phyloP scores from a whole-genome alignment of 805 yeast species.

The Wickerhamomyces alni region DNA sequence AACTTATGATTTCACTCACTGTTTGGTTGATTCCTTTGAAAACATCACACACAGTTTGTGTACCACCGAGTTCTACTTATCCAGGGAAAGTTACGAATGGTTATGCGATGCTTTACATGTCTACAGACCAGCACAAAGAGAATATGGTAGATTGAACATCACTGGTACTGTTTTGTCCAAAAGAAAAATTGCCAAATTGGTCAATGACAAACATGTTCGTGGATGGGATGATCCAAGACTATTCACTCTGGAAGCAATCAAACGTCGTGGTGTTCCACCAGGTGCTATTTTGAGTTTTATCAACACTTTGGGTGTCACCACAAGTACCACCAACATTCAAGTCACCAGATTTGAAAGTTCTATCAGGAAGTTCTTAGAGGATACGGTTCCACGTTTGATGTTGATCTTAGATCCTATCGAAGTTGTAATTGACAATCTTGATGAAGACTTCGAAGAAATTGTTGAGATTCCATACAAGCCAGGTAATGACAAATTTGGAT shows the following conservation, averaged over 20 bases:
- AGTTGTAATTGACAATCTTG: conserved; percentile 75
- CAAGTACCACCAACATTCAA: conserved; percentile 88
- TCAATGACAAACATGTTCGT: conserved; percentile 72
- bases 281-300: conserved; percentile 93
- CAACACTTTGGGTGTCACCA: conserved; percentile 94
- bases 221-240: conserved; percentile 99
- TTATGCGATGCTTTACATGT: conserved; percentile 91
- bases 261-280: conserved; percentile 98
- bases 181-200: conserved; percentile 92
- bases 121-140: conserved; percentile 98
- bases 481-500: conserved; percentile 73
- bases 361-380: conserved; percentile 81
- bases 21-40: conserved; percentile 96
- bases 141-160: conserved; percentile 92
- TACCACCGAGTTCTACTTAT: conserved; percentile 88
- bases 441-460: conserved; percentile 64
- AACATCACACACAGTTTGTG: conserved; percentile 94
- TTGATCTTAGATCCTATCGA: conserved; percentile 83
- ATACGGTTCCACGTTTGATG: conserved; percentile 91
- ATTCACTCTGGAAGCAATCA: conserved; percentile 88
- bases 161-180: conserved; percentile 93
- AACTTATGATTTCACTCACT: conserved; percentile 97
- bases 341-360: conserved; percentile 84
- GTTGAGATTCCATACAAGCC: conserved; percentile 87
- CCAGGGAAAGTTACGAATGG: conserved; percentile 98